Evolutionary conservation across 169 alveolate species (phyloP).

Genomic region (Cryptosporidium bovis): DNA sequence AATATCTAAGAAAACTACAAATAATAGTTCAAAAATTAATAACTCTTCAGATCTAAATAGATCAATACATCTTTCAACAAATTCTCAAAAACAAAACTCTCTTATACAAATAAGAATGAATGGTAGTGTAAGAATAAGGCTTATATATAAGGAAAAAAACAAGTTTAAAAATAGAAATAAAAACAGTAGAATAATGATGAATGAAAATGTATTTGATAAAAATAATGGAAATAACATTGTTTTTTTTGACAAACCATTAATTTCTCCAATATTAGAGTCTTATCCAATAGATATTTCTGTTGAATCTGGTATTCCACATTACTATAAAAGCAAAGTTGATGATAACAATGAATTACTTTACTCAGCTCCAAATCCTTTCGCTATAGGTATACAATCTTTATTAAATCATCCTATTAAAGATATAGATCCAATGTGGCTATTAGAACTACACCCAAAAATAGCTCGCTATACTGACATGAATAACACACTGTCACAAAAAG

Average conservation of each 20-base stretch:
- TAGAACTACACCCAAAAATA: slow-evolving; percentile 56
- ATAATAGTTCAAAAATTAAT: not conserved
- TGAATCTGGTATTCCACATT: slow-evolving; percentile 25
- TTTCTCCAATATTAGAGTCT: slow-evolving; percentile 10
- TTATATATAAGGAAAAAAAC: slow-evolving; percentile 31
- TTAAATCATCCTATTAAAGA: slow-evolving; percentile 33
- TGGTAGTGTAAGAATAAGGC: slow-evolving; percentile 34
- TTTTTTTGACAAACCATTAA: not conserved
- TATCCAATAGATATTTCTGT: slow-evolving; percentile 18
- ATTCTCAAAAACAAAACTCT: not conserved
- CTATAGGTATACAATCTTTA: slow-evolving; percentile 24
- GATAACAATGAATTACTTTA: not conserved
- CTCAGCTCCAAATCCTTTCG: slow-evolving; percentile 54
- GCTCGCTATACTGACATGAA: not conserved
- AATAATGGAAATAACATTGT: not conserved
- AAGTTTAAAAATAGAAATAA: not conserved
- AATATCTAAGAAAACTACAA: not conserved
- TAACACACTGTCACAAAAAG: slow-evolving; percentile 7
- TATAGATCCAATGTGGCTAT: slow-evolving; percentile 46
- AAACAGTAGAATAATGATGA: not conserved
- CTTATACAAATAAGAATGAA: slow-evolving; percentile 37
- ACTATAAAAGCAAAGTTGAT: too few species aligned
- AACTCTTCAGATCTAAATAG: too few species aligned
- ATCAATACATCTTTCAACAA: too few species aligned
- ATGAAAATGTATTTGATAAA: not conserved